A percentile compares a stretch with the other conserved stretches of the same genome.
Evolutionary conservation across 306 rosid genomes (phyloP).

Genomic region (Oemleria cerasiformis): DNA sequence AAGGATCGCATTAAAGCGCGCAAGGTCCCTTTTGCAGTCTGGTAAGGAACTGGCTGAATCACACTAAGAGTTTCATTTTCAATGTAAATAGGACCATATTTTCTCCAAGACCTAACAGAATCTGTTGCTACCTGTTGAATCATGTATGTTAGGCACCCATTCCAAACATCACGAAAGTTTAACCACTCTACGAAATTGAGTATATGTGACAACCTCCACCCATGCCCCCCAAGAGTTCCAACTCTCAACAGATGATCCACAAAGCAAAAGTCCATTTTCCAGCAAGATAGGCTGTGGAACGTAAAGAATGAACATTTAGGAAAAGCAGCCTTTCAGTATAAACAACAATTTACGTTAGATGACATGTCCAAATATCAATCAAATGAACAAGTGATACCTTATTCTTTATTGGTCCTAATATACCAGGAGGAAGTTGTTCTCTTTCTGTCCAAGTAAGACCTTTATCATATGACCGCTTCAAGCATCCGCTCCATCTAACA

Average conservation of each 20-base stretch:
- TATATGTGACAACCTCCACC: slow-evolving; percentile 63
- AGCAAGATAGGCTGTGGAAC: slow-evolving; percentile 80
- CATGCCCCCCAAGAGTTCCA: slow-evolving; percentile 99
- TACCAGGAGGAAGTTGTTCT: slow-evolving; percentile 97
- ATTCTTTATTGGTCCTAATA: slow-evolving; percentile 93
- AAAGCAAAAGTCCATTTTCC: slow-evolving; percentile 64
- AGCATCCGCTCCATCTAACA: slow-evolving; percentile 86
- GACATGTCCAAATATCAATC: slow-evolving; percentile 3
- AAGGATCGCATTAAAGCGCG: slow-evolving; percentile 82
- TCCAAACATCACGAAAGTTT: slow-evolving; percentile 15
- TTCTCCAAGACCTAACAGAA: slow-evolving; percentile 71
- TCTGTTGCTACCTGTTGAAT: slow-evolving; percentile 61
- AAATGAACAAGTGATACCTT: slow-evolving; percentile 49
- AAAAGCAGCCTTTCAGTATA: slow-evolving; percentile 4
- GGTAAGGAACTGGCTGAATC: slow-evolving; percentile 92
- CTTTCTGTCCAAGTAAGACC: slow-evolving; percentile 76
- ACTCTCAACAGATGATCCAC: slow-evolving; percentile 98
- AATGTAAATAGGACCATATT: slow-evolving; percentile 79
- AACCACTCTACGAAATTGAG: slow-evolving; percentile 17
- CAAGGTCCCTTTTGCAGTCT: slow-evolving; percentile 61
- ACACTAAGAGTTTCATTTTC: slow-evolving; percentile 69
- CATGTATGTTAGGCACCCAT: slow-evolving; percentile 27
- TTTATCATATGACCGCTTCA: slow-evolving; percentile 79
- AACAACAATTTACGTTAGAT: background rate
- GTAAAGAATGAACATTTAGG: slow-evolving; percentile 2